Evolutionary conservation across 768 basidiomycete genomes (phyloP).

Genomic region (Lactarius hengduanensis): DNA sequence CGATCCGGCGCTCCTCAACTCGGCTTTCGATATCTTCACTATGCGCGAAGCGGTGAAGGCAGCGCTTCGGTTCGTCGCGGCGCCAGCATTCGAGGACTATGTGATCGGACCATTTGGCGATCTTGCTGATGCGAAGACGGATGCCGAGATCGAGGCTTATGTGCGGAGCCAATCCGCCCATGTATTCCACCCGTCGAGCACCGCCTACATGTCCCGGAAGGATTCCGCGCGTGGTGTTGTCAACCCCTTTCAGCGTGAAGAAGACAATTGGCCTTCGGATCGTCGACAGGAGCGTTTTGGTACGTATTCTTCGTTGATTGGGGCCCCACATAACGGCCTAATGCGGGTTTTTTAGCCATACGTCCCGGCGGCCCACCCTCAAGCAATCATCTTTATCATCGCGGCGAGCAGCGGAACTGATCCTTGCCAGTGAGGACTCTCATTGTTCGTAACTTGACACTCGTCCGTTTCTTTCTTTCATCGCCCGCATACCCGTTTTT

Average conservation of each 20-base stretch:
- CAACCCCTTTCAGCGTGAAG: conserved; percentile 43
- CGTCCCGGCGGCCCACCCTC: conserved; percentile 21
- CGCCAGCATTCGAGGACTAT: conserved; percentile 12
- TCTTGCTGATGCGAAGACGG: conserved; percentile 9
- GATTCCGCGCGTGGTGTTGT: conserved; percentile 41
- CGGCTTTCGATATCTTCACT: conserved; percentile 13
- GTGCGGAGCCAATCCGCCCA: conserved; percentile 25
- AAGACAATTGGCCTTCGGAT: conserved; percentile 45
- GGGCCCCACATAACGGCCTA: not conserved
- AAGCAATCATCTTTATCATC: conserved; percentile 19
- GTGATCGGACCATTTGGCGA: conserved; percentile 1
- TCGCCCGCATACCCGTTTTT: too few relatives aligned
- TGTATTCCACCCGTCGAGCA: conserved; percentile 36
- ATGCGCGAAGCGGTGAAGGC: conserved; percentile 14
- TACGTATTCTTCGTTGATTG: conserved; percentile 11
- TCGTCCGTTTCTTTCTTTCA: too few relatives aligned
- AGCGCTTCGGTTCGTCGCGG: not conserved
- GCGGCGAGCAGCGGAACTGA: conserved; percentile 24
- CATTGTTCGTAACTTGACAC: not conserved
- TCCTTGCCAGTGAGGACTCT: not conserved
- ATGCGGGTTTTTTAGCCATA: conserved; percentile 17
- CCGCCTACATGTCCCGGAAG: conserved; percentile 44
- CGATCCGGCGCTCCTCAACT: conserved; percentile 28
- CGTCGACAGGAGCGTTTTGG: conserved; percentile 32
- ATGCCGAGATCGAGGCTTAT: conserved; percentile 30